Evolutionary conservation across 495 filamentous ascomycete genomes (phyloP).

Genomic region (Viridothelium virens): DNA sequence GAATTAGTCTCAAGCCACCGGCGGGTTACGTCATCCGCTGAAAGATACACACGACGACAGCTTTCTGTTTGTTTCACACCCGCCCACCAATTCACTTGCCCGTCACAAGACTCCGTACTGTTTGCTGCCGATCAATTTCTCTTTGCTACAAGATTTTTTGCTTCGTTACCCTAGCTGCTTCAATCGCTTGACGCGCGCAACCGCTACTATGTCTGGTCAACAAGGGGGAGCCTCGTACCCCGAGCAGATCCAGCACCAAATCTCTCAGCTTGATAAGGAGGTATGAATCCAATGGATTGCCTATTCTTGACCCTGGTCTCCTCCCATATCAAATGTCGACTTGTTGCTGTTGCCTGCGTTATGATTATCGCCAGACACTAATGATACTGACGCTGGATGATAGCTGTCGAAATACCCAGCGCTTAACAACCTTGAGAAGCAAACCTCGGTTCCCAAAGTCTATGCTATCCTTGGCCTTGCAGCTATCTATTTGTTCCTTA

Average conservation of each 20-base stretch:
- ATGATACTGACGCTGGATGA: conserved; percentile 15
- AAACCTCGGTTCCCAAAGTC: conserved; percentile 90
- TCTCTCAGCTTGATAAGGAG: conserved; percentile 95
- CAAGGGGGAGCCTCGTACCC: conserved; percentile 6
- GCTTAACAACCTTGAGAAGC: conserved; percentile 94
- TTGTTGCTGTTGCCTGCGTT: not conserved
- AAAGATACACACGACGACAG: conserved; percentile 6
- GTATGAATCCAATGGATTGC: conserved; percentile 44
- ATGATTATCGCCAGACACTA: conserved; percentile 19
- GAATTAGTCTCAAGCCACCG: not conserved
- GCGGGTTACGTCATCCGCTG: conserved; percentile 10
- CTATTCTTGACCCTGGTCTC: not conserved
- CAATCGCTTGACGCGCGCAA: not conserved
- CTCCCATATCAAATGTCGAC: not conserved
- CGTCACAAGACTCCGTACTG: not conserved
- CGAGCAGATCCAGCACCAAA: conserved; percentile 73
- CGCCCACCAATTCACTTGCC: not conserved
- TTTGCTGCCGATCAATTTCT: conserved; percentile 1
- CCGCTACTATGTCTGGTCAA: conserved; percentile 64
- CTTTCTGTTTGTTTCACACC: conserved; percentile 2
- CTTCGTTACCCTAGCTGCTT: not conserved
- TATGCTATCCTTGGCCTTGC: conserved; percentile 83
- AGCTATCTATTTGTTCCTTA: conserved; percentile 91
- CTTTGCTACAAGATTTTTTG: conserved; percentile 9
- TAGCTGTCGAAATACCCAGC: conserved; percentile 94